Evolutionary conservation across 169 alveolate genomes (phyloP).

Genomic region (Cryptosporidium xiaoi): DNA sequence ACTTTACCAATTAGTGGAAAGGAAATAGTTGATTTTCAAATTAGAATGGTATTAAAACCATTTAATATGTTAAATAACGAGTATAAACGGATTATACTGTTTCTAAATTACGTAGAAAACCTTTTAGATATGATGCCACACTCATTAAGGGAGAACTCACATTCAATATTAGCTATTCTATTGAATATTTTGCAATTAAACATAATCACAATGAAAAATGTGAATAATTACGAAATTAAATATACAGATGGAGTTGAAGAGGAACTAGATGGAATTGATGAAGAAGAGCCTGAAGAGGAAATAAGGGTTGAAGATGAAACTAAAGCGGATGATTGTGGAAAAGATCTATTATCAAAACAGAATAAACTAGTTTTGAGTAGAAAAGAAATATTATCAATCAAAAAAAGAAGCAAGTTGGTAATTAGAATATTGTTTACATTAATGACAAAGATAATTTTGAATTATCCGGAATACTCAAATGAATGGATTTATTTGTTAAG

Average conservation of each 20-base stretch:
- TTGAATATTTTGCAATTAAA: slow-evolving; percentile 14
- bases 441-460: slow-evolving; percentile 8
- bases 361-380: background rate
- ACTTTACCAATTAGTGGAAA: background rate
- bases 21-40: background rate
- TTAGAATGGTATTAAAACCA: background rate
- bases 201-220: background rate
- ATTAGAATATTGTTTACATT: slow-evolving; percentile 6
- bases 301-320: background rate
- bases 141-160: slow-evolving; percentile 1
- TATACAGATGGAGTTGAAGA: background rate
- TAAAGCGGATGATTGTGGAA: background rate
- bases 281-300: background rate
- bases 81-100: slow-evolving; percentile 3
- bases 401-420: background rate
- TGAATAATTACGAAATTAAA: too few species aligned
- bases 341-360: background rate
- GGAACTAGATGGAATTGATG: background rate
- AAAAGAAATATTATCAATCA: background rate
- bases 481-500: slow-evolving; percentile 3
- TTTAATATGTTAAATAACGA: background rate
- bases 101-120: slow-evolving; percentile 34
- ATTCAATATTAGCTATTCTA: slow-evolving; percentile 5
- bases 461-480: background rate
- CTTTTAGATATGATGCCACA: slow-evolving; percentile 43